These are phyloP conservation scores for Barnettozyma sp. DNA, from an alignment of 805 yeast species.

Conservation along the genomic window DNA sequence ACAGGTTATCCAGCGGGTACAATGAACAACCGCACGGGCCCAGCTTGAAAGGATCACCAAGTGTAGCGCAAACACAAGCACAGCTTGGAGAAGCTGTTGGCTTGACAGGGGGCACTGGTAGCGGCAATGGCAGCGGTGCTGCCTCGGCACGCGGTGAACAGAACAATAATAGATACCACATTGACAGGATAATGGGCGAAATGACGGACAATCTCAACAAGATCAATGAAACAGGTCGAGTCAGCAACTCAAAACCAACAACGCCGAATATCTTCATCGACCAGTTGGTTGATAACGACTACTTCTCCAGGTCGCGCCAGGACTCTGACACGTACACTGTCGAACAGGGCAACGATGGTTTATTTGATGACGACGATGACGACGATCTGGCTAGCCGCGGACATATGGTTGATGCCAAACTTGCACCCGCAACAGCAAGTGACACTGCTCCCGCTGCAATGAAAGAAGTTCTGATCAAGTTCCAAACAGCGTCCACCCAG, in stretches of 20 bases:
- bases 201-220: slow-evolving; percentile 1
- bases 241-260: slow-evolving; percentile 1
- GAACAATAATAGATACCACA: not conserved
- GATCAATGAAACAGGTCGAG: not conserved
- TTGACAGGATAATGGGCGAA: slow-evolving; percentile 1
- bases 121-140: not conserved
- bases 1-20: not conserved
- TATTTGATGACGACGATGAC: slow-evolving; percentile 1
- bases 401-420: too few relatives aligned
- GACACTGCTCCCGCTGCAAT: slow-evolving; percentile 6
- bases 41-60: slow-evolving; percentile 1
- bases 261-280: slow-evolving; percentile 10
- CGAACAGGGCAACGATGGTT: not conserved
- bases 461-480: slow-evolving; percentile 17
- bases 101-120: too few relatives aligned
- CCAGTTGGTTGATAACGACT: slow-evolving; percentile 9
- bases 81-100: too few relatives aligned
- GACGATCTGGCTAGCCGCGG: too few relatives aligned
- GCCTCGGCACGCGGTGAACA: too few relatives aligned
- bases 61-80: not conserved
- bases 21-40: not conserved
- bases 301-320: slow-evolving; percentile 8
- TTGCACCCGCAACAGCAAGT: slow-evolving; percentile 6
- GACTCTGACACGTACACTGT: too few relatives aligned
- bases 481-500: slow-evolving; percentile 3